Conservation (phyloP, 139 green algal genomes). For the Spirogloea muscicola region DNA sequence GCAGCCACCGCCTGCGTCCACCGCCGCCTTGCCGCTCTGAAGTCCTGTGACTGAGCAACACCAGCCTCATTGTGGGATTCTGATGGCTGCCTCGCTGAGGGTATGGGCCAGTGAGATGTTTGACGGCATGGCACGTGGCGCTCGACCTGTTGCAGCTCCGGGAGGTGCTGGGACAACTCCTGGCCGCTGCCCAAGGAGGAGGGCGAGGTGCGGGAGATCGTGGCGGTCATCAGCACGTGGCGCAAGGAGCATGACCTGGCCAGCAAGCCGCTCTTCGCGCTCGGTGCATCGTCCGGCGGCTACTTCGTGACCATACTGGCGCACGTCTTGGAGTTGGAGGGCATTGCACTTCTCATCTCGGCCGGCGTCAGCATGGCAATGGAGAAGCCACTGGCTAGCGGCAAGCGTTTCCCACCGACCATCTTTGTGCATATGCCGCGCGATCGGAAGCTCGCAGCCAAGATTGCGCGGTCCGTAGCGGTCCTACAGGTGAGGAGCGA, state of each 20-base stretch:
- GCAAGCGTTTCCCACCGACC: slow-evolving; percentile 12
- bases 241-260: background rate
- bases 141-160: background rate
- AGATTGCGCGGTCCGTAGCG: too few relatives aligned
- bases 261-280: slow-evolving; percentile 6
- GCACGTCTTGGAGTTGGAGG: slow-evolving; percentile 10
- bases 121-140: too few relatives aligned
- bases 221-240: background rate
- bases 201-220: background rate
- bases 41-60: too few relatives aligned
- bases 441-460: too few relatives aligned
- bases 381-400: background rate
- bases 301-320: slow-evolving; percentile 32
- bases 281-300: slow-evolving; percentile 23
- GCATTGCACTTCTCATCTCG: slow-evolving; percentile 15
- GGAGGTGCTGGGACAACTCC: background rate
- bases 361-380: background rate
- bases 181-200: background rate
- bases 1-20: too few relatives aligned
- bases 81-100: too few relatives aligned
- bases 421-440: slow-evolving; percentile 33
- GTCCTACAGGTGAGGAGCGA: too few relatives aligned
- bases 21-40: too few relatives aligned
- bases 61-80: too few relatives aligned
- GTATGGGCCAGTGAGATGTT: too few relatives aligned